Percentiles rank a stretch among this genome's conserved stretches.
Conservation (phyloP, 257 asterid species). For the Ilex asprella region DNA sequence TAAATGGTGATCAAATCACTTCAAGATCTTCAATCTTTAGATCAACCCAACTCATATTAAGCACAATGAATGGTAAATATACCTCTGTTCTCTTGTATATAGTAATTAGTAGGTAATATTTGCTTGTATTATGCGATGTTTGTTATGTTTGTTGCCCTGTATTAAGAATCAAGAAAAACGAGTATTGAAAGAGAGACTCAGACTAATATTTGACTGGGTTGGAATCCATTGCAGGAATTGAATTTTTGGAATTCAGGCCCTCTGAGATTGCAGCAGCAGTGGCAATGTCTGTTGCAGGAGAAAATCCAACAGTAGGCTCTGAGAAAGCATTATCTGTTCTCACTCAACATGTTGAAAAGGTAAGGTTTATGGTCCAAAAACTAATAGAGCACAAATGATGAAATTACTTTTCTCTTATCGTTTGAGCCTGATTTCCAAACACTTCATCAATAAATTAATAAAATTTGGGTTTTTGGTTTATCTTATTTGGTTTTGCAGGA, state of each 20-base stretch:
- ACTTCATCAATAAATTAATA: not conserved
- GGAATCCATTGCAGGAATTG: conserved; percentile 31
- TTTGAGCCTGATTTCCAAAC: conserved; percentile 9
- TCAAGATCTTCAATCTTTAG: conserved; percentile 15
- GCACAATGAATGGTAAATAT: conserved; percentile 25
- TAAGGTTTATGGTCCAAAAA: conserved; percentile 27
- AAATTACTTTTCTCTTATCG: conserved; percentile 4
- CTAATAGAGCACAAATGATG: not conserved
- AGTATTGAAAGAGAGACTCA: not conserved
- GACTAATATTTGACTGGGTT: conserved; percentile 9
- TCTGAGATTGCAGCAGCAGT: conserved; percentile 47
- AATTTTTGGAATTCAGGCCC: conserved; percentile 35
- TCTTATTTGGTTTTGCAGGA: conserved; percentile 19
- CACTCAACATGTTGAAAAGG: conserved; percentile 26
- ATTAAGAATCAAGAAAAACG: not conserved
- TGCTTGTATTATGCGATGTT: not conserved
- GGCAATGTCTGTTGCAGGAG: conserved; percentile 30
- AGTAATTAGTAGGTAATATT: not conserved
- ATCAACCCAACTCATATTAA: conserved; percentile 27
- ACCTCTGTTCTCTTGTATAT: not conserved
- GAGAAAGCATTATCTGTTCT: conserved; percentile 26
- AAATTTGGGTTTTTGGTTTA: not conserved
- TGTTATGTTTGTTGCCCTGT: not conserved
- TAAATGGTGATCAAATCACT: conserved; percentile 16
- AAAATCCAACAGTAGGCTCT: conserved; percentile 23